These are phyloP conservation scores for Chaetomium globosum DNA, from an alignment of 2,329 filamentous ascomycete species.

Conservation along the genomic window DNA sequence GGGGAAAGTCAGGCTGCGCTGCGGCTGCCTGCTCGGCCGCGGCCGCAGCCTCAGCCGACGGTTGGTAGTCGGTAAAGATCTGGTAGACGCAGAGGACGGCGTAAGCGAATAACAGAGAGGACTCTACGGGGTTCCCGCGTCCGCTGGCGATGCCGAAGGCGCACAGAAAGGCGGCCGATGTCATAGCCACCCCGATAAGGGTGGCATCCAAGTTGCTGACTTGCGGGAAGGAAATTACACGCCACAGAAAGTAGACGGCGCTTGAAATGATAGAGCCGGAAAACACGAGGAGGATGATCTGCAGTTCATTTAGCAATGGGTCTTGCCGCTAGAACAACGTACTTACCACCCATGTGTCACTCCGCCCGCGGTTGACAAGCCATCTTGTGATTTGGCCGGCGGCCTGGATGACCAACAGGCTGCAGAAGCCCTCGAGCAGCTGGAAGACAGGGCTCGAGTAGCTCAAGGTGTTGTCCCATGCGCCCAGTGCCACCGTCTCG, in stretches of 20 bases:
- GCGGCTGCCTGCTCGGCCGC: slow-evolving; percentile 52
- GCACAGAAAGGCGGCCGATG: slow-evolving; percentile 88
- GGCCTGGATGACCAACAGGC: slow-evolving; percentile 90
- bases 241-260: slow-evolving; percentile 94
- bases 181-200: slow-evolving; percentile 88
- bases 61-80: slow-evolving; percentile 97
- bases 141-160: slow-evolving; percentile 93
- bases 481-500: slow-evolving; percentile 77
- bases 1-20: slow-evolving; percentile 84
- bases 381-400: slow-evolving; percentile 92
- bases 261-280: slow-evolving; percentile 91
- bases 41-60: slow-evolving; percentile 66
- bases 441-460: slow-evolving; percentile 96
- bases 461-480: slow-evolving; percentile 83
- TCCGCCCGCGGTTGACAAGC: slow-evolving; percentile 89
- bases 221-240: slow-evolving; percentile 89
- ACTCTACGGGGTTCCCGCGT: slow-evolving; percentile 92
- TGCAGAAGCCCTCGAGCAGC: slow-evolving; percentile 94
- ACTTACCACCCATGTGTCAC: slow-evolving; percentile 93
- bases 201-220: slow-evolving; percentile 91
- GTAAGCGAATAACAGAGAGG: slow-evolving; percentile 93
- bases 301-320: slow-evolving; percentile 19
- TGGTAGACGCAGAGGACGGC: slow-evolving; percentile 98
- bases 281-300: slow-evolving; percentile 86
- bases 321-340: slow-evolving; percentile 34